Evolutionary conservation across 768 basidiomycete species (phyloP), one percentile per base, ranked within the genome.

Genomic region (Podaxis rugospora): DNA sequence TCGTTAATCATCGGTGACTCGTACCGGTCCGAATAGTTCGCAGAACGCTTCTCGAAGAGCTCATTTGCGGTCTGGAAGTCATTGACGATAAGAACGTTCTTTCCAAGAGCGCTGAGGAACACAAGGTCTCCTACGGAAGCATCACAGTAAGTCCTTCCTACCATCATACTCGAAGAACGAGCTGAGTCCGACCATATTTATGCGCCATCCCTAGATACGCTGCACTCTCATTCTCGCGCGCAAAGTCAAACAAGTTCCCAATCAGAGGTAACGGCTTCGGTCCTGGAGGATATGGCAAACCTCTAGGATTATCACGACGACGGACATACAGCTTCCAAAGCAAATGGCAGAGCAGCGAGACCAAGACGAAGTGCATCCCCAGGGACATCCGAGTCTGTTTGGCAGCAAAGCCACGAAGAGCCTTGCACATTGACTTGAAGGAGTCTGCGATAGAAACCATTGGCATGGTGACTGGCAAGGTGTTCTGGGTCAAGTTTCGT

Each of bases 11-110:
- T 83, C 0, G 74, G 71, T 6, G 80, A 70, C 61, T 75, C 64
- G 40, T 70, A 74, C 47, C 83, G 77, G 64, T 84, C 83, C 4
- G 86, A 85, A 63, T 86, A 87, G 52, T 83, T 84, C 16, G 71
- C 65, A 32, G 80, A 82, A 14, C 81, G 75, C 63, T 80, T 85
- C 56, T 86, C 85, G 36, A 87, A 81, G 1, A 87, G 76, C 27
- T 86, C 84, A 50, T 73, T 71, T 3, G 79, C 80, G 1, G 75
- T 71, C 52, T 78, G 65, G n/a, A 76, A 69, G 2, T 78, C 74
- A 65, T 83, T 84, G 1, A 74, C 64, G 51, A 74, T 69, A 10
- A 74, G 64, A 16, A 74, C 62, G 42, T 78, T 76, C 62, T 77
- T 78, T 28, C 84, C 82, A 5, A 86, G 68, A 13, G 81, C 75